Evolutionary conservation across 768 basidiomycete genomes (phyloP), one percentile per base, ranked within the genome.

Genomic region (Boletus sensibilis): DNA sequence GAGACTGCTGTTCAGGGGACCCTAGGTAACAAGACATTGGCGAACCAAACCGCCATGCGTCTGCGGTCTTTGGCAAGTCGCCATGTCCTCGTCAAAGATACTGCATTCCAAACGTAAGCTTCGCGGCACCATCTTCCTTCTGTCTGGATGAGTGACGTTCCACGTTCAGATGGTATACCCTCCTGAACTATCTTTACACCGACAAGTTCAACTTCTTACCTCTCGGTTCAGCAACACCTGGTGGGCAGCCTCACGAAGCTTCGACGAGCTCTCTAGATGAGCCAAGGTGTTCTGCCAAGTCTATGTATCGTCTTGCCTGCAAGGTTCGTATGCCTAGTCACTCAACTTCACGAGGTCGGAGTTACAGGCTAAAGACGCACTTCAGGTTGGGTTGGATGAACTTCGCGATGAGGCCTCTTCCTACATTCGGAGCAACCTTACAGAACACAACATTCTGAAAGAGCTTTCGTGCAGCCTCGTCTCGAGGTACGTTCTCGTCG

Each of bases 281-380:
- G 16, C 51, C 56, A 3, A 52, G 33, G 9, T 78, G 75, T 56
- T 79, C 77, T 6, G 73, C 77, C 0, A 79, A 79, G 52, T 79
- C 78, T 0, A 78, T 78, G 73, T 79, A 76, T 55, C 72, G 78
- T 34, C 64, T 79, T 0, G 76, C 78, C 0, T 59, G 60, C 45
- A 77, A 78, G 68, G 77, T 74, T 48, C 11, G 63, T 55, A 12
- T 39, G 3, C 8, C 0, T 10, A 0, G 14, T 18, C 38, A 16
- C 3, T 25, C 7, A 34, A 10, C 7, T 21, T 25, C 39, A 2
- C 5, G 20, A n/a, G 18, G 14, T 10, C 0, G 2, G 37, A 21
- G 9, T 6, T 20, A 3, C 41, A 10, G 29, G 9, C 12, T 42
- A n/a, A 12, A 16, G 25, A 2, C 1, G 5, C 5, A 11, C 13